These are phyloP conservation scores for Thoreauomyces humboldtii DNA, from an alignment of 192 early-diverging fungal species.

Conservation along the genomic window DNA sequence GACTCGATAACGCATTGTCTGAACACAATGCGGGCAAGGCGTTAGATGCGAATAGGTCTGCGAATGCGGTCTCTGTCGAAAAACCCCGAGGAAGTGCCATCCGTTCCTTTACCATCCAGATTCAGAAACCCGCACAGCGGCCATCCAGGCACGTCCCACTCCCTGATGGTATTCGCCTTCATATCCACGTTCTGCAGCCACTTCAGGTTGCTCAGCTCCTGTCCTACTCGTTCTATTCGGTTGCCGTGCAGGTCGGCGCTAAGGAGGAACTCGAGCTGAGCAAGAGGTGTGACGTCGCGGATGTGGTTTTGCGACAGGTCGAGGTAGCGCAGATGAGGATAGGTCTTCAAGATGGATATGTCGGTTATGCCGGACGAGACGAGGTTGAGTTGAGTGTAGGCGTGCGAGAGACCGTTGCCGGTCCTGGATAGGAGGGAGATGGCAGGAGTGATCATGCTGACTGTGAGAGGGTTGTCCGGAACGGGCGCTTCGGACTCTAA, in stretches of 20 bases:
- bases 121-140: conserved; percentile 50
- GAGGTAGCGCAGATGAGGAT: conserved; percentile 51
- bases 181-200: conserved; percentile 53
- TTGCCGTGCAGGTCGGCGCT: conserved; percentile 46
- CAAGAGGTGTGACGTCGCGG: conserved; percentile 33
- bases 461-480: conserved; percentile 30
- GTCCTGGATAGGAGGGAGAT: conserved; percentile 52
- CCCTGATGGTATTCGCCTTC: conserved; percentile 40
- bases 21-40: no score
- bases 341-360: conserved; percentile 40
- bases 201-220: conserved; percentile 41
- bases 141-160: conserved; percentile 34
- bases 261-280: conserved; percentile 46
- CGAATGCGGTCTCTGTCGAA: no score
- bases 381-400: conserved; percentile 52
- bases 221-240: conserved; percentile 36
- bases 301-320: conserved; percentile 48
- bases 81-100: no score
- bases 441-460: conserved; percentile 34
- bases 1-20: conserved; percentile 48
- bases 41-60: no score
- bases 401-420: conserved; percentile 51
- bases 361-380: conserved; percentile 41
- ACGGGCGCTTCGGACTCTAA: background rate
- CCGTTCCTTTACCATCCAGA: conserved; percentile 42